Evolutionary conservation across 2,329 filamentous ascomycete genomes (phyloP).

Genomic region (Incumbomyces lentus): DNA sequence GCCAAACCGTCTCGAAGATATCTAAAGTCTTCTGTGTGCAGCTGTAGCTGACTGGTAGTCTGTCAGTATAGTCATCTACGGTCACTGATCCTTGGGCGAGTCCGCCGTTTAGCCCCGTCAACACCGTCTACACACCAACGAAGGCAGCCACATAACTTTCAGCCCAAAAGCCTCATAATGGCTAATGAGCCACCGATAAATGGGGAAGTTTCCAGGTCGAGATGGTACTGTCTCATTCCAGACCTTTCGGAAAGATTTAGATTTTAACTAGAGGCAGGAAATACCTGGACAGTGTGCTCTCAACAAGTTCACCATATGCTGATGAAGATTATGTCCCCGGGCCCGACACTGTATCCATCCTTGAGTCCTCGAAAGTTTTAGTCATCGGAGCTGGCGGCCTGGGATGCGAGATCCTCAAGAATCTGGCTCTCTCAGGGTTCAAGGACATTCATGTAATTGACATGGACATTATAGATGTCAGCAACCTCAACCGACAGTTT

Average conservation of each 20-base stretch:
- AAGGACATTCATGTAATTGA: conserved; percentile 97
- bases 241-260: too few species aligned
- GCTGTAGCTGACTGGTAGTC: too few species aligned
- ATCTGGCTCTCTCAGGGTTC: conserved; percentile 89
- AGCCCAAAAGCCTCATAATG: conserved; percentile 6
- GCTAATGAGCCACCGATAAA: conserved; percentile 13
- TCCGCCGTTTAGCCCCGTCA: too few species aligned
- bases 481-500: conserved; percentile 95
- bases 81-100: too few species aligned
- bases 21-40: too few species aligned
- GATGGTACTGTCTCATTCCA: conserved; percentile 22
- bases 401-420: conserved; percentile 93
- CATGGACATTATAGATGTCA: conserved; percentile 99
- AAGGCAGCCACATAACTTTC: too few species aligned
- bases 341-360: conserved; percentile 41
- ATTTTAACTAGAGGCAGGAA: conserved; percentile 46
- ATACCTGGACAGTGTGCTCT: conserved; percentile 72
- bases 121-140: too few species aligned
- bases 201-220: conserved; percentile 13
- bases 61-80: too few species aligned
- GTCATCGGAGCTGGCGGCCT: conserved; percentile 69
- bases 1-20: too few species aligned
- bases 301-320: conserved; percentile 68
- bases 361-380: conserved; percentile 66
- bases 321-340: conserved; percentile 50